Evolutionary conservation across 345 rosid genomes (phyloP), one percentile per base, ranked within the genome.

Genomic region (Balakata baccata): DNA sequence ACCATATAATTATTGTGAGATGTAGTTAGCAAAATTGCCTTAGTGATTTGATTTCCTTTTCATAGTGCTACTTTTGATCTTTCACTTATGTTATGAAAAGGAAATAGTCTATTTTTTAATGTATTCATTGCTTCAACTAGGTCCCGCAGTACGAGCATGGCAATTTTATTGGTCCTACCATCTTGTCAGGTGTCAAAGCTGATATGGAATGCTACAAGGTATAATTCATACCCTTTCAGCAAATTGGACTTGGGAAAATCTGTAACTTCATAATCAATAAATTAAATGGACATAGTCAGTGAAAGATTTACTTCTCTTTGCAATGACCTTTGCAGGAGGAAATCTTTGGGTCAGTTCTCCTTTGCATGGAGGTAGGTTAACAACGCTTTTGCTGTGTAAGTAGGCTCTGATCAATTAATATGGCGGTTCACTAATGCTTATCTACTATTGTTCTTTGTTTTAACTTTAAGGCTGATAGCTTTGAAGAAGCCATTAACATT

Each of bases 161-260:
- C 25, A 95, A 95, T 77, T 95, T 95, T 79, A 76, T 95, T 57
- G 99, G 98, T 75, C 99, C 99, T 46, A 95, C 99, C 70, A 79
- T 95, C 82, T 74, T 95, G 80, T 81, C 99, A 64, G 89, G 85
- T 71, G 97, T 95, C 72, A 86, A 91, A 51, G 78, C 87, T 47
- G 96, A 95, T 74, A 95, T 95, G 99, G 96, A 92, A 64, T 94
- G 99, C 83, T 94, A 94, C 90, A 90, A 92, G 99, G 98, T 89
- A 80, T 45, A 34, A 11, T 69, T 34, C 3, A 64, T 54, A 22
- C 38, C 7, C 64, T 38, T 11, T 23, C 34, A 25, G 12, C 29
- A 43, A 68, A 63, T 13, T 64, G 37, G 53, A 18, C 4, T 17
- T 45, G 54, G 45, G 6, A 47, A 46, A 75, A 50, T 66, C 60